Evolutionary conservation across 257 asterid species (phyloP), one percentile per base, ranked within the genome.

Genomic region (Scutellaria minor): DNA sequence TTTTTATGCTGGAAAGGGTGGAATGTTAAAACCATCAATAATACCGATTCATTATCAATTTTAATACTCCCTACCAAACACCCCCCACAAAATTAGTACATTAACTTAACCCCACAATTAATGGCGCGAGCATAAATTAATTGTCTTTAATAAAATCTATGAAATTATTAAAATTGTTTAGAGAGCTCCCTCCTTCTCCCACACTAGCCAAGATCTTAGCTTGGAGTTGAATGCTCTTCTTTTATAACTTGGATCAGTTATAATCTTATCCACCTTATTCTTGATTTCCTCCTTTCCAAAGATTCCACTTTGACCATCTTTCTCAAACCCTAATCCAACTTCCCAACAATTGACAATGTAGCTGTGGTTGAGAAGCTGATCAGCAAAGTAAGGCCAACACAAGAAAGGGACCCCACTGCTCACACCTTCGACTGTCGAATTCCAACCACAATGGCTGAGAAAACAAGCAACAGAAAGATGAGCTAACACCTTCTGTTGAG

Each of bases 261-360:
- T 14, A 47, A 84, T 8, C 24, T 37, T 39, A 31, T 77, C 85
- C 52, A 77, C 70, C 64, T 79, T 84, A 5, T 48, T 61, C 78
- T 35, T 77, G 7, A 82, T 69, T 51, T 84, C 89, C 12, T 65
- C 77, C 15, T 51, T 27, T 22, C 66, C 48, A 6, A 84, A 57
- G 54, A 79, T 48, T 45, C 83, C 83, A 39, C n/a, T 11, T 12
- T 56, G 18, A 18, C 18, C 80, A 69, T 79, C 86, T 55, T 58
- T 75, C 3, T 75, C 73, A 5, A 84, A 65, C 1, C 75, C 48
- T n/a, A 84, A 35, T 35, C 89, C 89, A 10, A 79, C 76, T 37
- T 45, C 42, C 85, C 89, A 82, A 9, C 20, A 45, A 56, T 77
- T 83, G 44, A 42, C 59, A 48, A 82, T 75, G 55, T 77, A 84